Evolutionary conservation across 2,329 filamentous ascomycete genomes (phyloP).

Genomic region (Alternaria brassicicola): DNA sequence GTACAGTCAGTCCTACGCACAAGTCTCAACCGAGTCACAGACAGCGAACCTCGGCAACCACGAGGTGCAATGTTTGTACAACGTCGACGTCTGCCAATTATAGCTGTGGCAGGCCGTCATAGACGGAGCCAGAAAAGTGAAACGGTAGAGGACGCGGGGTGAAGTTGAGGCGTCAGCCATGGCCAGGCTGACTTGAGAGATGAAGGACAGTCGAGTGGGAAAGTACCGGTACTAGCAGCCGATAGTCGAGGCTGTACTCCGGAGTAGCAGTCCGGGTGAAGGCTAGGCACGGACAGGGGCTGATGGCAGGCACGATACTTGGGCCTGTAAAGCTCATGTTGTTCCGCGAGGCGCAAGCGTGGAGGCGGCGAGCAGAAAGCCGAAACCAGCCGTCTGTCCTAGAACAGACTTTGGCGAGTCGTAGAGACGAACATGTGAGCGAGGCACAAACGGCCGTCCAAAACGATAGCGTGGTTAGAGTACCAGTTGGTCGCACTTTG

Average conservation of each 20-base stretch:
- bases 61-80: background rate
- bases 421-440: background rate
- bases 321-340: conserved; percentile 10
- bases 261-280: background rate
- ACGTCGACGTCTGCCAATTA: conserved; percentile 3
- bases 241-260: background rate
- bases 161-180: conserved; percentile 1
- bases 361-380: conserved; percentile 14
- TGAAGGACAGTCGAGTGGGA: background rate
- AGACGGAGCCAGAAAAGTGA: conserved; percentile 2
- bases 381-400: conserved; percentile 19
- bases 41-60: background rate
- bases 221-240: background rate
- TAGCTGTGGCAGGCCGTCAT: conserved; percentile 1
- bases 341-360: conserved; percentile 18
- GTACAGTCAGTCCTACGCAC: background rate
- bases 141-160: conserved; percentile 8
- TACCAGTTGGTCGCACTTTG: conserved; percentile 16
- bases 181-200: background rate
- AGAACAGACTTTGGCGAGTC: conserved; percentile 11
- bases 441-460: background rate
- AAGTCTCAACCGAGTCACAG: background rate
- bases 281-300: conserved; percentile 20
- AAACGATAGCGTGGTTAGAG: conserved; percentile 12
- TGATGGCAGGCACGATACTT: background rate